Evolutionary conservation across 768 basidiomycete species (phyloP), one percentile per base, ranked within the genome.

Genomic region (Calocera cornea): DNA sequence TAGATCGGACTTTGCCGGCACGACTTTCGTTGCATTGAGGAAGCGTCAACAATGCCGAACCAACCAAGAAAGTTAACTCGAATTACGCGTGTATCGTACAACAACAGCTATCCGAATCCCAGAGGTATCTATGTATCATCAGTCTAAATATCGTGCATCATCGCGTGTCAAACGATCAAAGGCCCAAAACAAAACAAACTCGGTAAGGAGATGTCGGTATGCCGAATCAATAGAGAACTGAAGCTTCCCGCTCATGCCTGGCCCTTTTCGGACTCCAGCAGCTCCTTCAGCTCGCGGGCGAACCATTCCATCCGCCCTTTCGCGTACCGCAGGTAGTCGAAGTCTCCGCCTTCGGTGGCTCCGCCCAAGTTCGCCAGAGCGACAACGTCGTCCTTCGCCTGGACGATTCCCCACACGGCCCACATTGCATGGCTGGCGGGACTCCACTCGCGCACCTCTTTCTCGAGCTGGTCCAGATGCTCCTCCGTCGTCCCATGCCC

Each of bases 371-470:
- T 66, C 31, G 73, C 54, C 64, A 81, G 82, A 19, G 77, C 81
- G 71, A 87, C 83, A 7, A 92, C 70, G 71, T 87, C 84, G 71
- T 92, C 90, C 70, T 84, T 84, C 5, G 91, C 92, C 76, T 95
- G 93, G 2, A 98, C 86, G 70, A 98, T 81, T 8, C 90, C 93
- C 97, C 97, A 99, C 49, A 97, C 78, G 7, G 90, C 86, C 94
- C 95, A 98, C 83, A 89, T 87, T 14, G 84, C 93, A 72, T 94
- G 92, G 24, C 89, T 89, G 2, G 91, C 87, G 12, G 95, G 89
- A 72, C 89, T 88, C 97, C 97, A 99, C 11, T 86, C 80, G 50
- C 78, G 81, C 40, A 98, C 91, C 75, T 95, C 89, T 34, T 80
- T 78, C 69, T 95, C 93, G 41, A 98, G 77, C 64, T 79, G 81